A percentile compares a stretch with the other conserved stretches of the same genome.
Conservation (phyloP, 192 early-diverging fungal genomes). For the Rhizoclosmatium sp. region DNA sequence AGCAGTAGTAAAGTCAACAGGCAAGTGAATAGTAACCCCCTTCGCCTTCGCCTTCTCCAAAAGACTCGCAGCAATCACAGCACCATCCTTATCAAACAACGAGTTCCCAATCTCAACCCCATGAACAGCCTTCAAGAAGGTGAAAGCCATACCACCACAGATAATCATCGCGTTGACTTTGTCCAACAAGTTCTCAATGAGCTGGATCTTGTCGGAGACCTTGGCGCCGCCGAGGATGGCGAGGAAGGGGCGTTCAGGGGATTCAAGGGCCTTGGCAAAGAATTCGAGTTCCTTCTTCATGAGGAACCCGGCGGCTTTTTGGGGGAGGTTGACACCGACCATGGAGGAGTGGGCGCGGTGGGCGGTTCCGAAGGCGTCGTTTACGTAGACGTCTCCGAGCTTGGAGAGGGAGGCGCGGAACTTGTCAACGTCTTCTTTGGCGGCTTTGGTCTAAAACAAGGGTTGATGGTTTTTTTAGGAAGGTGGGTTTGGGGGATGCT, state of each 20-base stretch:
- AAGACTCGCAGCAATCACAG: constrained; percentile 81
- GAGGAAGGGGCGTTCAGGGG: constrained; percentile 90
- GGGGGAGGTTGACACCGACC: constrained; percentile 92
- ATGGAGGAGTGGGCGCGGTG: constrained; percentile 97
- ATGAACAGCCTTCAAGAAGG: constrained; percentile 92
- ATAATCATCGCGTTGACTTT: constrained; percentile 74
- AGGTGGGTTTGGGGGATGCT: neutral
- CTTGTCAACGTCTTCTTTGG: constrained; percentile 74
- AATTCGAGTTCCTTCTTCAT: constrained; percentile 99
- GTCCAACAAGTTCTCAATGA: constrained; percentile 97
- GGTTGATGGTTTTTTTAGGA: too few species aligned
- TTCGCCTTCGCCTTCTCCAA: constrained; percentile 91
- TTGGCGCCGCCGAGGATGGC: constrained; percentile 98
- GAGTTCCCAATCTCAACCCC: constrained; percentile 92
- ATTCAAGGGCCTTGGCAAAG: constrained; percentile 96
- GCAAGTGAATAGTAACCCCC: constrained; percentile 89
- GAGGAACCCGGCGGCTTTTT: constrained; percentile 92
- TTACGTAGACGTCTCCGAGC: constrained; percentile 95
- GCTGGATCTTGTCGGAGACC: constrained; percentile 98
- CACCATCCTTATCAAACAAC: constrained; percentile 87
- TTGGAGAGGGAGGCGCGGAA: constrained; percentile 94
- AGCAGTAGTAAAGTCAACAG: constrained; percentile 88
- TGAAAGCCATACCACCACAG: constrained; percentile 97
- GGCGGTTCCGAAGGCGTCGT: constrained; percentile 99
- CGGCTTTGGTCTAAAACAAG: constrained; percentile 75